A percentile compares a stretch with the other conserved stretches of the same genome.
These are phyloP conservation scores for Nematocida parisii DNA, from an alignment of 371 early-diverging fungal species.

Conservation along the genomic window DNA sequence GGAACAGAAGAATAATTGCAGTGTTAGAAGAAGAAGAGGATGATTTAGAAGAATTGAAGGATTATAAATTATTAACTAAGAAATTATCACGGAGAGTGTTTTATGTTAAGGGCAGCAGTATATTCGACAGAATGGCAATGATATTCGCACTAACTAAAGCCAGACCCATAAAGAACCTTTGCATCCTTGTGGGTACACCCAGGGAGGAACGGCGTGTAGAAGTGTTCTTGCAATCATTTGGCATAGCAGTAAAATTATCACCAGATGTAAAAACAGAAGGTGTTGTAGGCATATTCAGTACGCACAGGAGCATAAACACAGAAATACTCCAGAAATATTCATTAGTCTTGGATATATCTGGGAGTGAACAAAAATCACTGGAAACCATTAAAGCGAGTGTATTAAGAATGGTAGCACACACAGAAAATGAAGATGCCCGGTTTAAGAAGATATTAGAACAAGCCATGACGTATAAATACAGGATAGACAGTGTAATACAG, in stretches of 20 bases:
- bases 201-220: slow-evolving; percentile 20
- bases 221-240: slow-evolving; percentile 35
- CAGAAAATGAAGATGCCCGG: neutral
- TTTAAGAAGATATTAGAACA: slow-evolving; percentile 17
- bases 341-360: slow-evolving; percentile 30
- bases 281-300: slow-evolving; percentile 30
- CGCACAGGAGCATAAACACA: neutral
- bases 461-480: slow-evolving; percentile 47
- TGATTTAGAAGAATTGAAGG: neutral
- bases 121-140: slow-evolving; percentile 25
- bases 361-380: neutral
- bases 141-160: slow-evolving; percentile 47
- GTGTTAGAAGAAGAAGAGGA: neutral
- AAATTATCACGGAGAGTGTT: neutral
- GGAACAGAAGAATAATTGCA: slow-evolving; percentile 1
- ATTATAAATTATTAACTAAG: slow-evolving; percentile 3
- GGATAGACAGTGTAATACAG: slow-evolving; percentile 48
- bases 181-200: slow-evolving; percentile 9
- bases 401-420: slow-evolving; percentile 4
- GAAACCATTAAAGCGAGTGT: slow-evolving; percentile 3
- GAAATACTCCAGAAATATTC: slow-evolving; percentile 3
- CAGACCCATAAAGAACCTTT: slow-evolving; percentile 28
- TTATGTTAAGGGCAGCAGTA: neutral
- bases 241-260: neutral
- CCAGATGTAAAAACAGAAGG: slow-evolving; percentile 14